Percentiles rank a stretch among this genome's conserved stretches.
Conservation (phyloP, 1,139 yeast species). For the Debaryomycetaceae sp. region DNA sequence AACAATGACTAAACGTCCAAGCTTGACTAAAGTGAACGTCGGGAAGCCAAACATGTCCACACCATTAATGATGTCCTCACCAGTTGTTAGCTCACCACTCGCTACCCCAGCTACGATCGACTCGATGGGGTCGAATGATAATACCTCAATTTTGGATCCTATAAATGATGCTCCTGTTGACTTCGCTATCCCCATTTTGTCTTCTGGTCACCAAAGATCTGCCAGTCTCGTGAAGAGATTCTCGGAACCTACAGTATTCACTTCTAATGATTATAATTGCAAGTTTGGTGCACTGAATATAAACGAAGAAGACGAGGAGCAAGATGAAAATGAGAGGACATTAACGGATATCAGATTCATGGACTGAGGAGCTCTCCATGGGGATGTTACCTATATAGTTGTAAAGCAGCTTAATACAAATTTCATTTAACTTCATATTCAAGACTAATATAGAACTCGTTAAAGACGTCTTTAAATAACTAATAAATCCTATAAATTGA, state of each 20-base stretch:
- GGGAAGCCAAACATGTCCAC: not conserved
- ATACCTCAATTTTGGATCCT: slow-evolving; percentile 31
- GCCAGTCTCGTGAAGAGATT: not conserved
- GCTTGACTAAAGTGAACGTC: not conserved
- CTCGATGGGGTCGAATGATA: slow-evolving; percentile 18
- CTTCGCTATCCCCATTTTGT: slow-evolving; percentile 23
- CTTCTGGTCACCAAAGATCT: not conserved
- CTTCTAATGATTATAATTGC: not conserved
- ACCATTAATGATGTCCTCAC: slow-evolving; percentile 23
- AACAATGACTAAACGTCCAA: slow-evolving; percentile 7
- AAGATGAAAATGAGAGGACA: slow-evolving; percentile 2
- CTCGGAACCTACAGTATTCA: not conserved
- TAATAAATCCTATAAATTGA: slow-evolving; percentile 1
- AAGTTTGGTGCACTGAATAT: not conserved
- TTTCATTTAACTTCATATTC: not conserved
- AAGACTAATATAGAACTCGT: not conserved
- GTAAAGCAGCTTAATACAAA: too few species aligned
- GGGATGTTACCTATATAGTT: not conserved
- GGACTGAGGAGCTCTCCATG: not conserved
- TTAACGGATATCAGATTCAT: slow-evolving; percentile 2
- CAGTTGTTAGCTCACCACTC: slow-evolving; percentile 34
- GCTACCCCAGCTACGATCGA: slow-evolving; percentile 29
- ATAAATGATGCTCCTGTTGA: slow-evolving; percentile 44
- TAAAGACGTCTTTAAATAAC: not conserved
- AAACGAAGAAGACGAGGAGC: not conserved